Evolutionary conservation across 164 flowering plant species (phyloP), one percentile per base, ranked within the genome.

Genomic region (Magnolia sinica): DNA sequence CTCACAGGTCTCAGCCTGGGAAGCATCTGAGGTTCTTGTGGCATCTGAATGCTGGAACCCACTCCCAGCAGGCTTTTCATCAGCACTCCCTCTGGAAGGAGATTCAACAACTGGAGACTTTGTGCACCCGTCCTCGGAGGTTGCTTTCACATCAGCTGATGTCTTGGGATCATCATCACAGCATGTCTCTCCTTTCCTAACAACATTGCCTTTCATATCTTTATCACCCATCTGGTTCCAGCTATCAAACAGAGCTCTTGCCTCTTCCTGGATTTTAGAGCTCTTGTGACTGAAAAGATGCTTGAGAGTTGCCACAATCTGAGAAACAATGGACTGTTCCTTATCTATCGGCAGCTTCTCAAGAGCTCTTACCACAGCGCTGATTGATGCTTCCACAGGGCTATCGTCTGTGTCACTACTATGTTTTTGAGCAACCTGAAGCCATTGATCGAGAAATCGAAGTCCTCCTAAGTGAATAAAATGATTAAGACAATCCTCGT

Each of bases 381-480:
- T 82, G 18, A 94, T 83, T n/a, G 91, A 84, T 75, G 91, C 97
- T 76, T 92, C 95, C 70, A 86, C 80, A 79, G 75, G 79, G 80
- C 82, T 80, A 49, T 89, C 93, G 79, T 74, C 77, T 70, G 85
- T 73, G 45, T 85, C 89, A 61, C 70, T 76, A 68, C 81, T 71
- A 66, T 76, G 85, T 52, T 80, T 84, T 71, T 83, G 89, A 70
- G 95, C 92, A 78, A 90, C 91, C 83, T 87, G 88, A 31, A 95
- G 89, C 99, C 99, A 93, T 52, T 77, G 85, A 70, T 85, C 85
- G 61, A 95, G 80, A 73, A 85, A 88, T 69, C 59, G 73, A 50
- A 95, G 89, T 50, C 99, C 98, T 70, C 85, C 93, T 79, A 91
- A 76, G n/a, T 85, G 87, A 80, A 92, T 73, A 83, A 95, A 95